Percentiles rank a stretch among this genome's conserved stretches.
phyloP scores from a whole-genome alignment of 805 yeast genomes.

The Blastobotrys peoriensis region DNA sequence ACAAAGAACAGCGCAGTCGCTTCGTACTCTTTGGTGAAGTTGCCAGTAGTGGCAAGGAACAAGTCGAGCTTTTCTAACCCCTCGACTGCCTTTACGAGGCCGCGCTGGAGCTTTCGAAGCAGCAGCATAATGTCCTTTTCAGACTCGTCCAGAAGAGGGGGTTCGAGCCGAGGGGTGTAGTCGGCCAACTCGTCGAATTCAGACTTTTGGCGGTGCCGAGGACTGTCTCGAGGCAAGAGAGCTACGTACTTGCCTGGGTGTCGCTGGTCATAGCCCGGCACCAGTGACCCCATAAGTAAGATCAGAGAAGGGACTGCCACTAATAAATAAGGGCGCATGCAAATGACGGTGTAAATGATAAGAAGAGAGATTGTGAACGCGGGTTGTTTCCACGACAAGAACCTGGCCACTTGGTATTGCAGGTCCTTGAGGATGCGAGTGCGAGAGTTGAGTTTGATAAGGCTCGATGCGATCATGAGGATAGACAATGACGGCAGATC shows the following conservation, averaged over 20 bases:
- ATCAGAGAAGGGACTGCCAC: constrained; percentile 56
- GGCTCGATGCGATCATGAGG: constrained; percentile 47
- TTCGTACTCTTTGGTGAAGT: constrained; percentile 57
- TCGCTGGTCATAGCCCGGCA: constrained; percentile 62
- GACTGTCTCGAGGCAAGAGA: constrained; percentile 19
- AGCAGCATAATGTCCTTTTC: constrained; percentile 18
- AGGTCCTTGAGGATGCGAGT: constrained; percentile 52
- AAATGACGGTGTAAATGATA: constrained; percentile 56
- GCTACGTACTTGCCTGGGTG: constrained; percentile 44
- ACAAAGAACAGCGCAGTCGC: constrained; percentile 55
- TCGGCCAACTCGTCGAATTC: constrained; percentile 23
- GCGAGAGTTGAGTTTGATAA: constrained; percentile 49
- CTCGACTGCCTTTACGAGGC: constrained; percentile 49
- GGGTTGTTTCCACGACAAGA: constrained; percentile 72
- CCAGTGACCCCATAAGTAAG: constrained; percentile 50
- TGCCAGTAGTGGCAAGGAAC: constrained; percentile 56
- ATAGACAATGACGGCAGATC: constrained; percentile 52
- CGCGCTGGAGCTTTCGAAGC: constrained; percentile 45
- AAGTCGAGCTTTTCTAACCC: constrained; percentile 47
- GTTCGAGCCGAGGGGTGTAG: constrained; percentile 3
- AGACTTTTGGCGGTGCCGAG: constrained; percentile 16
- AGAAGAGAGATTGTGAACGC: constrained; percentile 58
- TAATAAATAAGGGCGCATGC: constrained; percentile 65
- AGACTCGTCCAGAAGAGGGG: constrained; percentile 6
- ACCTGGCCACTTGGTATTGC: constrained; percentile 55